Evolutionary conservation across 1,139 yeast genomes (phyloP).

Genomic region (Kodamaea fungicola): DNA sequence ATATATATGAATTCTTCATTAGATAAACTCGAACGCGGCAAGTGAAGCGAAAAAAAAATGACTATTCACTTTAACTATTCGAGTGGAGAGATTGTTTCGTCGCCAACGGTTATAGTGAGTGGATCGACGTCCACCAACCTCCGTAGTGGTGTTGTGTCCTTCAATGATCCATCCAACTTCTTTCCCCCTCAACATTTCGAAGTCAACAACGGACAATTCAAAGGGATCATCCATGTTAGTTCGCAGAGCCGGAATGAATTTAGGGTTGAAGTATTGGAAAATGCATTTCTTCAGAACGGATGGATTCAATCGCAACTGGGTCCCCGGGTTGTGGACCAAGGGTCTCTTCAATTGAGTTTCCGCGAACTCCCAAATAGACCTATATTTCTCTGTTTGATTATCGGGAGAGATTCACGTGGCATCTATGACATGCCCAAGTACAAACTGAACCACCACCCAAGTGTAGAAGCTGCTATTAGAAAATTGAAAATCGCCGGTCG

Average conservation of each 20-base stretch:
- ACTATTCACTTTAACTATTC: constrained; percentile 33
- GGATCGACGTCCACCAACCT: constrained; percentile 24
- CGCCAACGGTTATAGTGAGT: constrained; percentile 38
- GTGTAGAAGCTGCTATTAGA: constrained; percentile 68
- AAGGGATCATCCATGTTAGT: constrained; percentile 67
- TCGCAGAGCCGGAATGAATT: constrained; percentile 54
- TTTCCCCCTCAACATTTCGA: constrained; percentile 75
- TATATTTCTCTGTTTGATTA: constrained; percentile 69
- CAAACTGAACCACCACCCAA: constrained; percentile 62
- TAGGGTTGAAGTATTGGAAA: constrained; percentile 21
- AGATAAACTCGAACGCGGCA: no score
- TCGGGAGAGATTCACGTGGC: constrained; percentile 76
- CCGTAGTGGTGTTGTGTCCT: constrained; percentile 26
- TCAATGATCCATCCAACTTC: constrained; percentile 41
- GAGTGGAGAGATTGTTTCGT: constrained; percentile 38
- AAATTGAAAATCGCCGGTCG: constrained; percentile 84
- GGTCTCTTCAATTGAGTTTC: constrained; percentile 40
- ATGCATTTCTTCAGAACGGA: constrained; percentile 22
- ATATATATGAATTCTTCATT: no score
- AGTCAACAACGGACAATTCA: constrained; percentile 67
- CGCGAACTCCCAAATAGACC: constrained; percentile 70
- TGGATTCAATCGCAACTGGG: constrained; percentile 19
- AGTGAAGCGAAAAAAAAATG: constrained; percentile 14
- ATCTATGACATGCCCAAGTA: constrained; percentile 69
- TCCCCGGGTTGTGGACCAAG: constrained; percentile 24